These are phyloP conservation scores for Tylopilus cervinicoccineus DNA, from an alignment of 768 basidiomycete genomes.

Conservation along the genomic window DNA sequence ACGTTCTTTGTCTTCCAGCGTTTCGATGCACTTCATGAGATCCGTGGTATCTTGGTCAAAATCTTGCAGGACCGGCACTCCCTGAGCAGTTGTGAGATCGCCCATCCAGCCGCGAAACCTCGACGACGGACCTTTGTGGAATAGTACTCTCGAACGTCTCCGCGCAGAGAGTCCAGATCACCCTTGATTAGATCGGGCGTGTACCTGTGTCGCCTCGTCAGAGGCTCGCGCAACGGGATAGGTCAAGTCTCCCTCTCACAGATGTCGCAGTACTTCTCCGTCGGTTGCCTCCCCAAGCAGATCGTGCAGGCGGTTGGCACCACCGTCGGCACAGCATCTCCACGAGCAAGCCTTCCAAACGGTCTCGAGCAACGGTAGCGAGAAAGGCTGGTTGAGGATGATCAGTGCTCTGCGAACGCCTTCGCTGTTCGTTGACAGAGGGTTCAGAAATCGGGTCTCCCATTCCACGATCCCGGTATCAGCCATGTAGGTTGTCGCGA, in stretches of 20 bases:
- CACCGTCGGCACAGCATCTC: constrained; percentile 81
- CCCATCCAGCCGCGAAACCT: not conserved
- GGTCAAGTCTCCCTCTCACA: constrained; percentile 10
- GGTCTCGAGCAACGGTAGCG: constrained; percentile 50
- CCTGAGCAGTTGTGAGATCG: constrained; percentile 38
- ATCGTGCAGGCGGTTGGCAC: constrained; percentile 82
- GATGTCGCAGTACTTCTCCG: constrained; percentile 6
- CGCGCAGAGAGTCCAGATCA: constrained; percentile 84
- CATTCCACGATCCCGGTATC: constrained; percentile 15
- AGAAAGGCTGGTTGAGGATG: constrained; percentile 90
- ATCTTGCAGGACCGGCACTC: constrained; percentile 65
- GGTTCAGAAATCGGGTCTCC: constrained; percentile 24
- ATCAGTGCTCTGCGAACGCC: constrained; percentile 53
- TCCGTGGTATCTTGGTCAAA: constrained; percentile 84
- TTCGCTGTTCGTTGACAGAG: constrained; percentile 2
- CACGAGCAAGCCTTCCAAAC: constrained; percentile 54
- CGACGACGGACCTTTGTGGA: constrained; percentile 42
- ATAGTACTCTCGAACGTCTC: constrained; percentile 73
- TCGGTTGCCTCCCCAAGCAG: constrained; percentile 18
- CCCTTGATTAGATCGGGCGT: constrained; percentile 88
- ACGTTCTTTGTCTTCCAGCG: constrained; percentile 57
- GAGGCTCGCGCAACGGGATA: not conserved
- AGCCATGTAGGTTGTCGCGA: constrained; percentile 11
- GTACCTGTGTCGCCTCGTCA: constrained; percentile 42
- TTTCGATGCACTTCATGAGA: constrained; percentile 84